These are phyloP conservation scores for Rhodotorula babjevae DNA, from an alignment of 768 basidiomycete species.

Conservation along the genomic window DNA sequence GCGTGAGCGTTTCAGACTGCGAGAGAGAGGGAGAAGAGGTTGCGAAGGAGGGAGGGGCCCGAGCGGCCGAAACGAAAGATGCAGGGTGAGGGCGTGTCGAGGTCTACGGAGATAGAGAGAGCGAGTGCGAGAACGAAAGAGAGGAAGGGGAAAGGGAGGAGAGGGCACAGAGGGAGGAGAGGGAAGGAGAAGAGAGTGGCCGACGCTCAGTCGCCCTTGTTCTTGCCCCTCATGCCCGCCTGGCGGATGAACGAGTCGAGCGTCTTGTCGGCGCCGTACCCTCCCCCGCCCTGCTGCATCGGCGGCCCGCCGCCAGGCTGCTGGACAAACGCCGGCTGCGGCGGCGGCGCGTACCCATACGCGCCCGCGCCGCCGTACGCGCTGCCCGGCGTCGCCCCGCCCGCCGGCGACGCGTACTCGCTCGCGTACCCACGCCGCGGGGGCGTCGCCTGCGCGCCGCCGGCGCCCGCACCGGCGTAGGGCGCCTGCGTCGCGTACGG, in stretches of 20 bases:
- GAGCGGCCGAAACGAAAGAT: background rate
- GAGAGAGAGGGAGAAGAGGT: no score
- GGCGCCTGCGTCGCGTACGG: conserved; percentile 7
- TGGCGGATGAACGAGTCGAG: conserved; percentile 23
- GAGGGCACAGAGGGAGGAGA: background rate
- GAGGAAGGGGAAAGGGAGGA: background rate
- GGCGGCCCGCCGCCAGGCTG: background rate
- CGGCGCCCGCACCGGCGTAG: background rate
- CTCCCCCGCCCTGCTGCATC: background rate
- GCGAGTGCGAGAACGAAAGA: no score
- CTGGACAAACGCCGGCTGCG: background rate
- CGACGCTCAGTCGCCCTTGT: conserved; percentile 32
- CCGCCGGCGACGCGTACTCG: background rate
- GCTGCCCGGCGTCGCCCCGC: background rate
- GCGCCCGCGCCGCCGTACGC: background rate
- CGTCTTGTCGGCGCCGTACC: background rate
- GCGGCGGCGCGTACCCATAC: background rate
- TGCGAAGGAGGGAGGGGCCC: background rate
- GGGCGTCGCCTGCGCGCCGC: conserved; percentile 7
- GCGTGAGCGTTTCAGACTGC: no score
- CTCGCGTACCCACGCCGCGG: conserved; percentile 25
- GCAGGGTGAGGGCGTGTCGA: no score
- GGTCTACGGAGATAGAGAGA: background rate
- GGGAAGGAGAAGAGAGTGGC: background rate
- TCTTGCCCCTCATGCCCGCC: conserved; percentile 22